Percentiles rank a stretch among this genome's conserved stretches.
These are phyloP conservation scores for Euryodendron excelsum DNA, from an alignment of 148 eudicot species.

Conservation along the genomic window DNA sequence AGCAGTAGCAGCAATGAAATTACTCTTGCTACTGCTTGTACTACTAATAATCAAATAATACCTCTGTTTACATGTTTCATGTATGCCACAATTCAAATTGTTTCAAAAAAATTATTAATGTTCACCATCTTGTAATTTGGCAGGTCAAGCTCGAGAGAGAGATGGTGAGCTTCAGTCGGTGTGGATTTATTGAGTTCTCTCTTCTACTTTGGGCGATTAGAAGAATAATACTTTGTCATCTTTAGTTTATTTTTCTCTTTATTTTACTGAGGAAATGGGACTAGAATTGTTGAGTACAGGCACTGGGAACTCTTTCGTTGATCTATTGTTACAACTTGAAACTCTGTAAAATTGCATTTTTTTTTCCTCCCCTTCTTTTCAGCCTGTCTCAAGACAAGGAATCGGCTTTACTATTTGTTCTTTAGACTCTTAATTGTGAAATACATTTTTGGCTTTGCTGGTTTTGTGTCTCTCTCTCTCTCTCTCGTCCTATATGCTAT, in stretches of 20 bases:
- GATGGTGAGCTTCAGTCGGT: conserved; percentile 38
- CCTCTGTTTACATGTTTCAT: too few species aligned
- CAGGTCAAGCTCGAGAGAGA: conserved; percentile 45
- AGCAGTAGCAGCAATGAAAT: too few species aligned
- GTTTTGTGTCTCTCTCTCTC: neutral
- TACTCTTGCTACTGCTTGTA: neutral
- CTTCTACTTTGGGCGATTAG: conserved; percentile 26
- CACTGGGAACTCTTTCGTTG: neutral
- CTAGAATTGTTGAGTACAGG: conserved; percentile 4
- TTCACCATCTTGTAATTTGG: conserved; percentile 15
- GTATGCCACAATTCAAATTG: neutral
- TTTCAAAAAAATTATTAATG: conserved; percentile 3
- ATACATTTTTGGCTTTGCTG: neutral
- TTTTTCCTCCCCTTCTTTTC: conserved; percentile 17
- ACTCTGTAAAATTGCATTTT: conserved; percentile 32
- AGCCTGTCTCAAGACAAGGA: conserved; percentile 31
- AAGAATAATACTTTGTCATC: conserved; percentile 28
- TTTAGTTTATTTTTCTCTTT: conserved; percentile 11
- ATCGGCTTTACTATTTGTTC: conserved; percentile 26
- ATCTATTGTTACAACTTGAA: conserved; percentile 22
- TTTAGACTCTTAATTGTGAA: conserved; percentile 17
- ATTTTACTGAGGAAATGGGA: conserved; percentile 17
- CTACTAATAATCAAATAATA: too few species aligned
- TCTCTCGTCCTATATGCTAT: neutral
- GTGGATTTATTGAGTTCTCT: conserved; percentile 42